A percentile compares a stretch with the other conserved stretches of the same genome.
Conservation (phyloP, 225 moss, liverwort and hornwort species). For the Anthoceros angustus region DNA sequence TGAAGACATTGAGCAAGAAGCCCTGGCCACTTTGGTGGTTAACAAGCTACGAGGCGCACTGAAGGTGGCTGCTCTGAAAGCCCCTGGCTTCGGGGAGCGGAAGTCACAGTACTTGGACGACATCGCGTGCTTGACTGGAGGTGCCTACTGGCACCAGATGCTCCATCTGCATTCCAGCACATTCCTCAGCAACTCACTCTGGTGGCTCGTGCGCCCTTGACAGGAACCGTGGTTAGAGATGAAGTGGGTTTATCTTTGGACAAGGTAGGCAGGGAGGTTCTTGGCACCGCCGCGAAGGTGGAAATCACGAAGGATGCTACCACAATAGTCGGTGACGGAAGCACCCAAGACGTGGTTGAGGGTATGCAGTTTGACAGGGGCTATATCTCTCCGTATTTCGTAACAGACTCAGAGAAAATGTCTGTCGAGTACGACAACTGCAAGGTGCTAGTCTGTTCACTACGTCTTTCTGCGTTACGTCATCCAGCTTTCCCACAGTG, state of each 20-base stretch:
- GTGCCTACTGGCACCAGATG: slow-evolving; percentile 6
- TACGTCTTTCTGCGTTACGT: not conserved
- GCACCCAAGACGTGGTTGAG: slow-evolving; percentile 62
- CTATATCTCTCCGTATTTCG: slow-evolving; percentile 90
- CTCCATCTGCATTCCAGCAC: not conserved
- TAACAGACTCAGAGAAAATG: slow-evolving; percentile 98
- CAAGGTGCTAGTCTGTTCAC: slow-evolving; percentile 27
- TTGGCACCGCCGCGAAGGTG: slow-evolving; percentile 69
- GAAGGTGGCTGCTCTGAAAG: slow-evolving; percentile 84
- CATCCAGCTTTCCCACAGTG: too few species aligned
- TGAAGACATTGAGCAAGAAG: slow-evolving; percentile 97
- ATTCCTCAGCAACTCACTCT: not conserved
- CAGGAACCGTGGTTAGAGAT: slow-evolving; percentile 70
- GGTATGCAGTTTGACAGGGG: slow-evolving; percentile 98
- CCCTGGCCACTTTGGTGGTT: slow-evolving; percentile 78
- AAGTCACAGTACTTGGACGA: slow-evolving; percentile 96
- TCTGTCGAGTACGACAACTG: slow-evolving; percentile 80
- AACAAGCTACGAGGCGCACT: slow-evolving; percentile 83
- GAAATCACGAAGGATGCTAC: slow-evolving; percentile 82
- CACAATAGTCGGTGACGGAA: slow-evolving; percentile 86
- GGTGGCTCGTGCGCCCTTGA: not conserved
- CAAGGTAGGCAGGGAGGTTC: slow-evolving; percentile 80
- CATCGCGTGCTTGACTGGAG: slow-evolving; percentile 71
- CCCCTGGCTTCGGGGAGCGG: slow-evolving; percentile 89
- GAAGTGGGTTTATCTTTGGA: slow-evolving; percentile 84